Base-by-base conservation (phyloP, 2,329 filamentous ascomycete species). In the Arthroderma sp. region DNA sequence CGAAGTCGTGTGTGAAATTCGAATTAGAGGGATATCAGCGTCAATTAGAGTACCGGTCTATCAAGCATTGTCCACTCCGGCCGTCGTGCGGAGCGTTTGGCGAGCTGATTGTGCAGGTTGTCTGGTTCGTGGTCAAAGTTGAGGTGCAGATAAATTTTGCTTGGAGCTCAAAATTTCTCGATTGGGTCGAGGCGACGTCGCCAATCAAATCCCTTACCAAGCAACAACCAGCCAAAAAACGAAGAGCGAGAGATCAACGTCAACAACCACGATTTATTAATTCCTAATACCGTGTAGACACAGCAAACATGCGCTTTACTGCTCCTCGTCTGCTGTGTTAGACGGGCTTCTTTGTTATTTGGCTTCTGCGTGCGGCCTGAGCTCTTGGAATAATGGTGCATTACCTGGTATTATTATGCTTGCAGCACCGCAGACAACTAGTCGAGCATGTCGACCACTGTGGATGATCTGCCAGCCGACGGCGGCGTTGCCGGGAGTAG, bases 401-500 rank as follows among this genome's bases (percentile, higher is more conserved):
- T 19, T 23, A 33, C 38, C 11, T 15, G 25, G 28, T 37, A 47
- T 51, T 21, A 31, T 56, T 49, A 52, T 56, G 55, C 43, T 25
- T 9, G 28, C 54, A 56, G 37, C 55, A 35, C 55, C 23, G 21
- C 43, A 43, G 17, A 56, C 17, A 33, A 52, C 17, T 19, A 43
- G 54, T 43, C 54, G 54, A 55, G 13, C 19, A 55, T 55, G 54
- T 41, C 54, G 54, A 55, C 54, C 54, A 43, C 33, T 35, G 25
- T 35, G 37, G 54, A 55, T 55, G 54, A 54, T 31, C 38, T 49
- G 35, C 38, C 44, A 38, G 28, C 9, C 19, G 58, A 61, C 56
- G 59, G 67, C 58, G 67, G 64, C 52, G 59, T 65, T 59, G 62
- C 65, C 57, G 64, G 64, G 58, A 67, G 61, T 62, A 73, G 70